Base-by-base conservation (phyloP, 352 stramenopile species). In the Pythium diclinum region DNA sequence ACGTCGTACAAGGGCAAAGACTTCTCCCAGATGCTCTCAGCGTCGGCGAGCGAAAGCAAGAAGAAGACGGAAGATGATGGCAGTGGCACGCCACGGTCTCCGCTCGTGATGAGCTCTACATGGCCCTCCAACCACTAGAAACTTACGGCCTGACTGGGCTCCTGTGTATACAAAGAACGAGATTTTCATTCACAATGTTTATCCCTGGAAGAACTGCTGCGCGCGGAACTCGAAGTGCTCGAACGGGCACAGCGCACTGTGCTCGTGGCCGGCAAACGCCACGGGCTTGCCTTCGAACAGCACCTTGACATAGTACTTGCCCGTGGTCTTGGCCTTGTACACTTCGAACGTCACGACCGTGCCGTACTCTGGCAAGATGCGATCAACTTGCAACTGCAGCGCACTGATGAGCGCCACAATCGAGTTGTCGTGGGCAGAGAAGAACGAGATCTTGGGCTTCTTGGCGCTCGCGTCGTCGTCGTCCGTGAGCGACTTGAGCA, bases 401-500 rank as follows among this genome's bases (percentile, higher is more conserved):
- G 84, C 82, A 25, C 78, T 78, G 64, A 91, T 57, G 60, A 92
- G 76, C 23, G 82, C 83, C 14, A 94, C 81, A 69, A 94, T 88
- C 44, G 86, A 91, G 67, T 92, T 92, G 72, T 94, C 83, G 57
- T 94, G 86, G 1, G 84, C 84, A 19, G 86, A 94, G 71, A 92
- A 92, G 69, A 94, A 89, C 30, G 84, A 76, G n/a, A 94, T 61
- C 36, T 56, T 65, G 53, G 25, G 56, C 49, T 77, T 62, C 23
- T 76, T 53, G 10, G 65, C 72, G 25, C 25, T 28, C 17, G 63
- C 46, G 0, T 34, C 42, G 1, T 10, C 28, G 28, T 67, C 36
- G 36, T 49, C 42, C 42, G 48, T 63, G 40, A 62, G 53, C 14
- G 52, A 63, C 32, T 55, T 17, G 21, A 88, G 73, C 44, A 89